These are phyloP conservation scores for Umbelopsis ramanniana DNA, from an alignment of 192 early-diverging fungal genomes.

Conservation along the genomic window DNA sequence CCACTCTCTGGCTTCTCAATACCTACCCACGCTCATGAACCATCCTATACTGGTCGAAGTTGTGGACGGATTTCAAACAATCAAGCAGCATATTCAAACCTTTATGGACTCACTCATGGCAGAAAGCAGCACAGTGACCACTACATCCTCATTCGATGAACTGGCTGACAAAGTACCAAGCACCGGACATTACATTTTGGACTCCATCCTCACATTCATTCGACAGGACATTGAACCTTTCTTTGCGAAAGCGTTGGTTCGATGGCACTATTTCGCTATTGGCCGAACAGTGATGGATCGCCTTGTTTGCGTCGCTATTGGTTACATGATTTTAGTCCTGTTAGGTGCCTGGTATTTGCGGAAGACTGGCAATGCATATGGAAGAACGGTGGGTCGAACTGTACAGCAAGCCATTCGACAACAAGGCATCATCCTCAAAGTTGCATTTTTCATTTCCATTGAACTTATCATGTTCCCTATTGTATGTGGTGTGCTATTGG, in stretches of 20 bases:
- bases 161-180: not conserved
- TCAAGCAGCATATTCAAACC: not conserved
- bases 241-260: not conserved
- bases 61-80: not conserved
- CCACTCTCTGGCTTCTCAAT: not conserved
- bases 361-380: constrained; percentile 36
- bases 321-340: constrained; percentile 58
- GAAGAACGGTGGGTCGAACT: constrained; percentile 46
- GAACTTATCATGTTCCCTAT: constrained; percentile 90
- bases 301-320: constrained; percentile 56
- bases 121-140: not conserved
- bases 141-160: not conserved
- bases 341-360: constrained; percentile 48
- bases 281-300: constrained; percentile 58
- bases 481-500: constrained; percentile 86
- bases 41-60: not conserved
- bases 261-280: constrained; percentile 45
- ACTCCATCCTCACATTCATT: not conserved
- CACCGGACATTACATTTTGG: not conserved
- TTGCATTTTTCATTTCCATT: constrained; percentile 82
- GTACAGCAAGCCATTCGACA: constrained; percentile 48
- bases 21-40: not conserved
- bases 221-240: constrained; percentile 19
- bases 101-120: not conserved
- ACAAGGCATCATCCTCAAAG: constrained; percentile 66